Percentiles rank a stretch among this genome's conserved stretches.
Evolutionary conservation across 495 filamentous ascomycete genomes (phyloP).

Genomic region (Penicillium macrosclerotiorum): DNA sequence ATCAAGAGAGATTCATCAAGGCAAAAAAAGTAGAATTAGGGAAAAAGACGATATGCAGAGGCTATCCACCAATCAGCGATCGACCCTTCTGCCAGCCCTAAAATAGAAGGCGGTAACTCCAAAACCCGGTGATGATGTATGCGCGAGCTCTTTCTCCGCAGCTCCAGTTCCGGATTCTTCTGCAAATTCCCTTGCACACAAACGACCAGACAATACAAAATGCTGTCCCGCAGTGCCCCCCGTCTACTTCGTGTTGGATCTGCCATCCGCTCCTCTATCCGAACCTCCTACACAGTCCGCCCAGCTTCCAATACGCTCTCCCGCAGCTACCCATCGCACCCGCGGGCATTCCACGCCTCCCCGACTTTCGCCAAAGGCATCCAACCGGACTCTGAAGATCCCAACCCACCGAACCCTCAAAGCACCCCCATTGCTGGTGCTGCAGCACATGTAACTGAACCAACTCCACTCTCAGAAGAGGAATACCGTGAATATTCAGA

Average conservation of each 20-base stretch:
- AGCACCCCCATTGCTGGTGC: slow-evolving; percentile 31
- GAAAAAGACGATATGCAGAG: no score
- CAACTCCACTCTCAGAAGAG: slow-evolving; percentile 36
- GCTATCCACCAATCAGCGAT: no score
- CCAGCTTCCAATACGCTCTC: slow-evolving; percentile 1
- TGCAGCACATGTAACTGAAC: slow-evolving; percentile 37
- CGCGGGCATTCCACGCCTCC: slow-evolving; percentile 29
- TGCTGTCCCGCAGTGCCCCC: slow-evolving; percentile 36
- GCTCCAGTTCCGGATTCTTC: slow-evolving; percentile 2
- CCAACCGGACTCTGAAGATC: slow-evolving; percentile 40
- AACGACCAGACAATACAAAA: slow-evolving; percentile 6
- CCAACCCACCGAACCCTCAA: slow-evolving; percentile 38
- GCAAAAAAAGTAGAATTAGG: no score
- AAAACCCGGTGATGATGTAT: slow-evolving; percentile 12
- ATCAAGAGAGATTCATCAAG: no score
- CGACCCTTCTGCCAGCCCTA: no score
- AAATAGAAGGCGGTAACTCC: slow-evolving; percentile 1
- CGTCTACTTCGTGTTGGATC: slow-evolving; percentile 23
- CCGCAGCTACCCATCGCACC: slow-evolving; percentile 2
- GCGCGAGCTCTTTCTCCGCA: slow-evolving; percentile 1
- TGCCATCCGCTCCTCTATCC: slow-evolving; percentile 21
- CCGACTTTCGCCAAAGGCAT: slow-evolving; percentile 37
- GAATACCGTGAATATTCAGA: slow-evolving; percentile 52
- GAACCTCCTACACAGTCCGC: slow-evolving; percentile 11
- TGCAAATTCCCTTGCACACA: neutral